phyloP scores from a whole-genome alignment of 306 rosid species.

The Mucuna pruriens region DNA sequence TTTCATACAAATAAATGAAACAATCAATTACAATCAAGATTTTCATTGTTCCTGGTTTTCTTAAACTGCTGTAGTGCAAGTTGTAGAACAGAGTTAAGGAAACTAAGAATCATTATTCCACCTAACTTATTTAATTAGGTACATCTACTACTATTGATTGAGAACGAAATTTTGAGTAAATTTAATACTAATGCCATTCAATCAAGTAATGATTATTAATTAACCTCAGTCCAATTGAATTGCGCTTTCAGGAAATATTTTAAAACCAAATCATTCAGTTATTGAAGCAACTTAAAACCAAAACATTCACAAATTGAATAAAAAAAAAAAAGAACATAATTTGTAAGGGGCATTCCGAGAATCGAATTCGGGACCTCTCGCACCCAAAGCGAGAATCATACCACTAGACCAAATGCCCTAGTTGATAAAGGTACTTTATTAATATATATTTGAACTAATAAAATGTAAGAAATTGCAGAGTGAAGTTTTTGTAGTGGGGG shows the following conservation, averaged over 20 bases:
- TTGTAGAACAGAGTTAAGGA: neutral
- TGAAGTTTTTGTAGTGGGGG: constrained; percentile 24
- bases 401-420: constrained; percentile 44
- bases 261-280: no score
- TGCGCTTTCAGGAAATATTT: no score
- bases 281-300: no score
- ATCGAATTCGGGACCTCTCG: constrained; percentile 52
- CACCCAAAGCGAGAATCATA: constrained; percentile 49
- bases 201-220: no score
- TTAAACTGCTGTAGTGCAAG: neutral
- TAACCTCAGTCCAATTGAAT: no score
- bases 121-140: neutral
- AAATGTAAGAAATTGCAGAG: neutral
- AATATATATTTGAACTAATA: no score
- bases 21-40: neutral
- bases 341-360: constrained; percentile 40
- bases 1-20: neutral
- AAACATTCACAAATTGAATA: no score
- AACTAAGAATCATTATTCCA: neutral
- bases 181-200: no score
- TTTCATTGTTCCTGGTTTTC: neutral
- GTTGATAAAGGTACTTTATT: fast-evolving
- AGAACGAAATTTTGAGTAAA: neutral
- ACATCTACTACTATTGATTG: neutral
- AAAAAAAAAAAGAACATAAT: neutral